Base-by-base conservation (phyloP, 1,139 yeast species). In the Candida tropicalis region DNA sequence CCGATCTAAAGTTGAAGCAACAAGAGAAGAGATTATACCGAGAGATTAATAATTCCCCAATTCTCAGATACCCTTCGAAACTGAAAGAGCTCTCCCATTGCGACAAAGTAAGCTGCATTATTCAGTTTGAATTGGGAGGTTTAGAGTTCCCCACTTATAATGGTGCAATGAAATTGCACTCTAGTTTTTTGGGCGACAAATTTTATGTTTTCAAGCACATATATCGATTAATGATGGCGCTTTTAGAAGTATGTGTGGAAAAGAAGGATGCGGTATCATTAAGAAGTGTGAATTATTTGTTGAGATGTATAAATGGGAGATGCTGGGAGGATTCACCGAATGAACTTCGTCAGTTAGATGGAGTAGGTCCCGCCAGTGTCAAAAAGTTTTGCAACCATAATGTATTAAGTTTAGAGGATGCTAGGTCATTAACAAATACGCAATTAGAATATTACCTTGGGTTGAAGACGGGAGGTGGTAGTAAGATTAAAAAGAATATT, bases 61-160 rank as follows among this genome's bases (percentile, higher is more conserved):
- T 65, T 3, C 46, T 72, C 4, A 63, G 61, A 39, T 73, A 49
- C 45, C 68, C 70, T 2, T 47, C 57, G 13, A 50, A 56, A 8
- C 53, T 59, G 3, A 50, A 53, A 12, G 55, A 63, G 24, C 59
- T 57, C 34, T 41, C 49, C 6, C 44, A 57, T 7, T 40, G 42
- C 34, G 69, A 69, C 18, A 74, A 75, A 46, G 56, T 70, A 0
- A 62, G 62, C 4, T 44, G 75, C 8, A 37, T 75, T 5, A 57
- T 75, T 10, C 81, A 77, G 45, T 71, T 64, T 54, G 79, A 75
- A 39, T 57, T 76, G 11, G 76, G 81, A 4, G 77, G 77, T 0
- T 41, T 71, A 6, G 79, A 73, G 24, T 69, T 59, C 42, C 80
- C 81, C 1, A 51, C 51, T 2, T 69, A 64, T 41, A 63, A 56